Percentiles rank a stretch among this genome's conserved stretches.
These are phyloP conservation scores for Podila verticillata DNA, from an alignment of 192 early-diverging fungal genomes.

Conservation along the genomic window DNA sequence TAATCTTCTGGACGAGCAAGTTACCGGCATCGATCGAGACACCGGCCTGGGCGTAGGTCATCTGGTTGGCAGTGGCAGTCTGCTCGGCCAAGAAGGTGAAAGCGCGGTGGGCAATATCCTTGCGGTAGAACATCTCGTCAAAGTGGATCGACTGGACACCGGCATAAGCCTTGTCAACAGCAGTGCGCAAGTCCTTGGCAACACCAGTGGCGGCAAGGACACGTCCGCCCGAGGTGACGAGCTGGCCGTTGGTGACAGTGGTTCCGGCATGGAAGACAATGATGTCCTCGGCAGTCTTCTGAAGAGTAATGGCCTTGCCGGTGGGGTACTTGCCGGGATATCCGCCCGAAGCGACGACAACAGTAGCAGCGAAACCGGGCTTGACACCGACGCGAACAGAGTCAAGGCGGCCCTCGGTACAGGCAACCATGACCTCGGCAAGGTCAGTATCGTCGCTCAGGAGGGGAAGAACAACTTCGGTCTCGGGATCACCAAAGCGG, in stretches of 20 bases:
- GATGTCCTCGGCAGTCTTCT: constrained; percentile 50
- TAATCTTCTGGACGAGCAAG: constrained; percentile 94
- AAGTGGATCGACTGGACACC: constrained; percentile 77
- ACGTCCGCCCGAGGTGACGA: constrained; percentile 93
- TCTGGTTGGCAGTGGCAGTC: constrained; percentile 47
- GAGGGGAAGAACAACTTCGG: constrained; percentile 93
- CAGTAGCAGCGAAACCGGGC: constrained; percentile 85
- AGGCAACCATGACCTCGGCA: constrained; percentile 87
- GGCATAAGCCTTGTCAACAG: constrained; percentile 83
- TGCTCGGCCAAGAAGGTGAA: constrained; percentile 54
- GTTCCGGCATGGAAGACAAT: constrained; percentile 97
- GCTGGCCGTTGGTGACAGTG: constrained; percentile 56
- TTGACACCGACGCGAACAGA: constrained; percentile 81
- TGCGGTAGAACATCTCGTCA: constrained; percentile 87
- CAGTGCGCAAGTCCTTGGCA: constrained; percentile 73
- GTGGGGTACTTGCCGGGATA: constrained; percentile 92
- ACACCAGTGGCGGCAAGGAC: constrained; percentile 94
- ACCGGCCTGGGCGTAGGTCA: constrained; percentile 96
- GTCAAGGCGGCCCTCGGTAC: constrained; percentile 91
- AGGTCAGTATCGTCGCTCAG: constrained; percentile 86
- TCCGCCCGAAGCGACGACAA: constrained; percentile 91
- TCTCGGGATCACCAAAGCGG: constrained; percentile 98
- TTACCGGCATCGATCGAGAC: constrained; percentile 98
- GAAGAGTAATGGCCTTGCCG: constrained; percentile 78
- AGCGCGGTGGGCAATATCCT: constrained; percentile 90